phyloP scores from a whole-genome alignment of 768 basidiomycete genomes.

The Agaricus subrufescens region DNA sequence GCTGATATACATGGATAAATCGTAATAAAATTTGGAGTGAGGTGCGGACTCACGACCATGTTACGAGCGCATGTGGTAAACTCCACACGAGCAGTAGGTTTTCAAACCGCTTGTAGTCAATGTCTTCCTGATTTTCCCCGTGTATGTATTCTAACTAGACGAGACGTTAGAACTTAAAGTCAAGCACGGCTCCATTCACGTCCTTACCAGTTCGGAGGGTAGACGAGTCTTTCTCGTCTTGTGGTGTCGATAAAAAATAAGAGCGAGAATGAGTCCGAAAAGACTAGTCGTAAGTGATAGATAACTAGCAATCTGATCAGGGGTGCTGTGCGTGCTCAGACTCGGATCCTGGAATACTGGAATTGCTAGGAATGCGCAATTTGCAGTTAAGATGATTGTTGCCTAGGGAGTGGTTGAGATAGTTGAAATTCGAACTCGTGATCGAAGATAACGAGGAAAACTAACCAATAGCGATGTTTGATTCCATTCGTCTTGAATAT shows the following conservation, averaged over 20 bases:
- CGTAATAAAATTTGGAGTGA: background rate
- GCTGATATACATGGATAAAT: background rate
- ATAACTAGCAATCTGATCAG: constrained; percentile 3
- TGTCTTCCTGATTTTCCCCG: background rate
- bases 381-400: constrained; percentile 6
- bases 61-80: constrained; percentile 3
- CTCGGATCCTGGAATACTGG: background rate
- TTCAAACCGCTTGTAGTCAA: background rate
- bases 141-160: background rate
- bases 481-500: constrained; percentile 4
- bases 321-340: background rate
- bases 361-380: constrained; percentile 7
- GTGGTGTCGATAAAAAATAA: constrained; percentile 2
- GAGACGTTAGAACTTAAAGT: background rate
- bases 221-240: background rate
- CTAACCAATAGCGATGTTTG: constrained; percentile 1
- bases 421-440: too few relatives aligned
- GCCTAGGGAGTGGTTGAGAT: background rate
- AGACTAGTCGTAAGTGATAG: background rate
- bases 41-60: constrained; percentile 3
- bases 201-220: background rate
- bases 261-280: constrained; percentile 1
- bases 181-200: too few relatives aligned
- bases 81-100: constrained; percentile 6
- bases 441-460: too few relatives aligned